Evolutionary conservation across 176 grass and related monocot genomes (phyloP), one percentile per base, ranked within the genome.

Genomic region (Zea luxurians): DNA sequence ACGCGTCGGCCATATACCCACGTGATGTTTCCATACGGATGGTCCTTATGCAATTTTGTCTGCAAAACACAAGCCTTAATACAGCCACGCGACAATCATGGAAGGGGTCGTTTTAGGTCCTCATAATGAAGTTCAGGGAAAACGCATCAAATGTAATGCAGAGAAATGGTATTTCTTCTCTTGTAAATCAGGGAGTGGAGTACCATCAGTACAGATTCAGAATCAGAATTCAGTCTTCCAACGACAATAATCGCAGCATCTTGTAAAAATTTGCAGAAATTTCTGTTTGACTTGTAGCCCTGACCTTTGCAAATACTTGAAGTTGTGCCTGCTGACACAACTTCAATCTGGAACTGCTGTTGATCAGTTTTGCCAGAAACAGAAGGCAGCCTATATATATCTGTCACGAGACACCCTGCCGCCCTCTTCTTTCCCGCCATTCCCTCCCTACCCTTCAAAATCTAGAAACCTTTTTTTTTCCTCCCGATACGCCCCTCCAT

Each of bases 381-480:
- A 64, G 60, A 21, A 49, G 38, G 44, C 34, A 54, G 50, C 50
- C 75, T 78, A 78, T 65, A 78, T 78, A 34, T 40, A 61, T 78
- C 45, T 54, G 49, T 16, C 49, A 4, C 13, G 50, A 17, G 17
- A 17, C 50, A 52, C 13, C 49, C 49, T 16, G 0, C 53, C 37
- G 8, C 40, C 15, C 81, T 37, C 57, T 53, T 7, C 47, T n/a
- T 80, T 84, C 71, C 86, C 76, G 70, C 37, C 81, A 76, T 76
- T 80, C 46, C 47, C 81, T 75, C 76, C 27, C 86, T 40, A 7
- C 76, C 86, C 2, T 50, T 4, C 54, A 40, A 63, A 42, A 53
- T 61, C 48, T 5, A 41, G 40, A 36, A 44, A 43, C 48, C 36
- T 42, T 76, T 74, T 79, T 63, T 20, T 58, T 48, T 34, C 11